These are phyloP conservation scores for Silene latifolia DNA, from an alignment of 148 eudicot species.

Conservation along the genomic window DNA sequence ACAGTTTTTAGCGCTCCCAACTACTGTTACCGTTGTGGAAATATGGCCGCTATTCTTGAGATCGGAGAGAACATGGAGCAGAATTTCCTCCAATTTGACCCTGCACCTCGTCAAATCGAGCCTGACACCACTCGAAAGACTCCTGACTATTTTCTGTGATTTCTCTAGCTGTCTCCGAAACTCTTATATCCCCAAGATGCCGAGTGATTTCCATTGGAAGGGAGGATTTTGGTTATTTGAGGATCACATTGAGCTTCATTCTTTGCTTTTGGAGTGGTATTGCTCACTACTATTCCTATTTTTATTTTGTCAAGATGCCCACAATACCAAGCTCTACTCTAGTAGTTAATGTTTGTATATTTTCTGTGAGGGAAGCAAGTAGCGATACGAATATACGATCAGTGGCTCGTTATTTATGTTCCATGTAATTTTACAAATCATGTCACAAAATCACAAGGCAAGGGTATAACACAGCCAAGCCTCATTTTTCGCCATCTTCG, in stretches of 20 bases:
- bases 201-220: slow-evolving; percentile 41
- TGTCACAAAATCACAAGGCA: background rate
- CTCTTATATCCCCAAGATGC: slow-evolving; percentile 27
- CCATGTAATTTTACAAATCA: background rate
- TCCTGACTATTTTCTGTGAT: slow-evolving; percentile 90
- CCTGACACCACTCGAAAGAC: slow-evolving; percentile 87
- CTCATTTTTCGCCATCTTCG: slow-evolving; percentile 21
- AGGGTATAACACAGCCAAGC: no score
- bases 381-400: no score
- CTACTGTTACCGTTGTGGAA: slow-evolving; percentile 87
- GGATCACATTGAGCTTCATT: slow-evolving; percentile 37
- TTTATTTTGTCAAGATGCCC: slow-evolving; percentile 15
- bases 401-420: background rate
- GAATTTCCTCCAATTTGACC: slow-evolving; percentile 90
- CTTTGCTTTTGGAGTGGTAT: slow-evolving; percentile 43
- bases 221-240: slow-evolving; percentile 35
- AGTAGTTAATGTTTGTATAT: no score
- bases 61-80: slow-evolving; percentile 94
- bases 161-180: slow-evolving; percentile 26
- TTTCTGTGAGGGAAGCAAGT: no score
- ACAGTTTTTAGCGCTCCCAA: slow-evolving; percentile 92
- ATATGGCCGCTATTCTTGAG: slow-evolving; percentile 89
- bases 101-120: slow-evolving; percentile 86
- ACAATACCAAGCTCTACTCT: background rate
- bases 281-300: slow-evolving; percentile 7